Evolutionary conservation across 73 alveolate species (phyloP).

Genomic region (Stentor coeruleus): DNA sequence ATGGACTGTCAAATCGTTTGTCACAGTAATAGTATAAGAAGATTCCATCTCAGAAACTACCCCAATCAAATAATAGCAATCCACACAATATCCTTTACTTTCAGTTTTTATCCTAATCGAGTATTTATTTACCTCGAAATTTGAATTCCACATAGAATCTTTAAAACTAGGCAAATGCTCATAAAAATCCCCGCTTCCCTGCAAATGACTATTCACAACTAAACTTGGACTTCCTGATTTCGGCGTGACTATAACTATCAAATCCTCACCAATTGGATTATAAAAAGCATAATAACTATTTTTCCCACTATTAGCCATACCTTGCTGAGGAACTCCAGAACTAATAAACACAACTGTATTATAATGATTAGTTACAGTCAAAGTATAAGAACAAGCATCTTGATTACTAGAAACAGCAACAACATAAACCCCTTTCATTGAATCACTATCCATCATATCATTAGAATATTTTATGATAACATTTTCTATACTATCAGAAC

Average conservation of each 20-base stretch:
- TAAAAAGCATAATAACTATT: not conserved
- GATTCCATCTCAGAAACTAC: not conserved
- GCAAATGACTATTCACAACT: not conserved
- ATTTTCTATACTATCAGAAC: not conserved
- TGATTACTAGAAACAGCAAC: conserved; percentile 4
- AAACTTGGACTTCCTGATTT: not conserved
- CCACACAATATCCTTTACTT: not conserved
- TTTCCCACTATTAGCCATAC: not conserved
- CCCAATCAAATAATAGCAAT: not conserved
- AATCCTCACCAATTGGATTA: not conserved
- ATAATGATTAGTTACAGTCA: conserved; percentile 2
- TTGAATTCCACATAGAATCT: not conserved
- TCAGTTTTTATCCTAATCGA: not conserved
- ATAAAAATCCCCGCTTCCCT: not conserved
- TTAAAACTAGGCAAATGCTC: not conserved
- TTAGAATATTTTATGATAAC: not conserved
- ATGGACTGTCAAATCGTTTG: not conserved
- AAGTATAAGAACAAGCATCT: not conserved
- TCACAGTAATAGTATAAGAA: not conserved
- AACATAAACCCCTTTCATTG: conserved; percentile 15
- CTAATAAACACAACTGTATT: not conserved
- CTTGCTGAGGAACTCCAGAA: conserved; percentile 10
- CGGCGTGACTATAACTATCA: not conserved
- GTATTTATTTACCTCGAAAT: not conserved
- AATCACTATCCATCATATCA: not conserved